Base-by-base conservation (phyloP, 345 rosid genomes). In the Linum tenue region DNA sequence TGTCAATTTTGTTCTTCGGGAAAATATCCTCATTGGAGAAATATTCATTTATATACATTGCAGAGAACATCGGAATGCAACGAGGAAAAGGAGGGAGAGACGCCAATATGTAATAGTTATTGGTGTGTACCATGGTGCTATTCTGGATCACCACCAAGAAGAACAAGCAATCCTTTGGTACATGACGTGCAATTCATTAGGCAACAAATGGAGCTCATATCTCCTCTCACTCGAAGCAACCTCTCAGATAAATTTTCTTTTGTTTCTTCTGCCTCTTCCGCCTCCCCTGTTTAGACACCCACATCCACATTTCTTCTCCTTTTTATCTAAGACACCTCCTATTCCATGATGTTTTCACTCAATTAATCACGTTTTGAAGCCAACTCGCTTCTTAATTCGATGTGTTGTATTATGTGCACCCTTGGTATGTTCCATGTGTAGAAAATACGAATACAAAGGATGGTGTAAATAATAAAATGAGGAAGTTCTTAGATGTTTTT, bases 111-210 rank as follows among this genome's bases (percentile, higher is more conserved):
- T 68, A 67, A 50, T 12, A 82, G 31, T 22, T 22, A 22, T 22
- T 22, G 83, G 60, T 84, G 86, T 55, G 59, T 70, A 1, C 75
- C 83, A 8, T 70, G 71, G 16, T 76, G 84, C 63, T 78, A 80
- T 69, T 68, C 81, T 35, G 96, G 90, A 15, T 86, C 98, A 50
- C 98, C 96, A 17, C 95, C 90, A n/a, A 69, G 79, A n/a, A 79
- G 96, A 77, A 85, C 85, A 0, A 75, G 73, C 1, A 91, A 91
- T 69, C 96, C 98, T 37, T 72, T 91, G 63, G 74, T 88, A 44
- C 85, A 85, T 38, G 91, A 91, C 60, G 79, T 80, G 3, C 82
- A 81, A 1, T 91, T 91, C 74, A 66, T 82, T 57, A 22, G 31
- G 1, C 87, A 81, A 64, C 86, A 85, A 55, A 83, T 81, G 79